Base-by-base conservation (phyloP, 192 early-diverging fungal genomes). In the Obelidium mucronatum region DNA sequence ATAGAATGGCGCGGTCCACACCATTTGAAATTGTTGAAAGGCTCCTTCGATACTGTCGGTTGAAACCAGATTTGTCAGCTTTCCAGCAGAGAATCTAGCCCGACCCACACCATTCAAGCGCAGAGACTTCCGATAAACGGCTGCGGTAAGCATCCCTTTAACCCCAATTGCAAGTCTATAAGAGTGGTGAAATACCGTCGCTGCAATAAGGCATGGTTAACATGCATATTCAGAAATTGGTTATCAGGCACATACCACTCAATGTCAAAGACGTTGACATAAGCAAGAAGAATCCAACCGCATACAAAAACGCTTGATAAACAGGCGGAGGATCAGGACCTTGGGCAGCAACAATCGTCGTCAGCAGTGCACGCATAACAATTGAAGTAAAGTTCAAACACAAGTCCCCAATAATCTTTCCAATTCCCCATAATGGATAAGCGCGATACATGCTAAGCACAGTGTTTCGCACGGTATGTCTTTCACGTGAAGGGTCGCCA, bases 11-110 rank as follows among this genome's bases (percentile, higher is more conserved):
- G 64, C 61, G 5, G 75, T 67, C 75, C 75, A 76, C 34, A 37
- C 55, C 61, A 75, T 63, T 54, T 75, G 36, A 35, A 75, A 44
- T 22, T 62, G 54, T 39, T 61, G 64, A 22, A 75, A n/a, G 13
- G 73, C 28, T 31, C 33, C 6, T 51, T 76, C 78, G 8, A 94
- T 80, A 3, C 92, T 80, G 72, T 96, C 94, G 0, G 90, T 87
- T 4, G 90, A 87, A 81, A 93, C 91, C 65, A 94, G 78, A 63
- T 87, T 92, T 51, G 86, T 86, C 53, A 92, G 84, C 53, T 86
- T 81, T 1, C 90, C 91, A 75, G 86, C 76, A 30, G 83, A 86
- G 60, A 90, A 89, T 26, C 84, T 78, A 39, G 86, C 84, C 35
- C 89, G 84, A 3, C 90, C 79, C 31, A 82, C 81, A 11, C 83